A percentile compares a stretch with the other conserved stretches of the same genome.
phyloP scores from a whole-genome alignment of 495 filamentous ascomycete species.

The Penicillium crystallinum region DNA sequence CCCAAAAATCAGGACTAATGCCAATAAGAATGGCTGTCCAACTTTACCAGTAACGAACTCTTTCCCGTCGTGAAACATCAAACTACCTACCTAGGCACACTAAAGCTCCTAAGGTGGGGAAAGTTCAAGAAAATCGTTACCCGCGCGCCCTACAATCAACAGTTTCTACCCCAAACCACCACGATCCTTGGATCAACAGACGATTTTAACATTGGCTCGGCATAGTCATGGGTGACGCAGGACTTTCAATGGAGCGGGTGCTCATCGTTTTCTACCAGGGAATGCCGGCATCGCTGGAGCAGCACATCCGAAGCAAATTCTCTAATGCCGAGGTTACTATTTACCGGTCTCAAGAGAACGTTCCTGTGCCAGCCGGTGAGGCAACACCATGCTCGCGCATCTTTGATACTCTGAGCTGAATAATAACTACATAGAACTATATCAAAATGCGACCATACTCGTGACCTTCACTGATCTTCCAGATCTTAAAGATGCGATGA shows the following conservation, averaged over 20 bases:
- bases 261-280: slow-evolving; percentile 41
- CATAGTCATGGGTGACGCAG: slow-evolving; percentile 35
- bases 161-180: neutral
- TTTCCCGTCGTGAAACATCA: neutral
- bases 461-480: slow-evolving; percentile 55
- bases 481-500: slow-evolving; percentile 19
- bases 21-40: neutral
- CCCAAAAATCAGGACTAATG: neutral
- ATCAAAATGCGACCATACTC: slow-evolving; percentile 58
- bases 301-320: slow-evolving; percentile 42
- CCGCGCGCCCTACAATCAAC: neutral
- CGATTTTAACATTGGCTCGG: neutral
- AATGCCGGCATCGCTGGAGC: slow-evolving; percentile 32
- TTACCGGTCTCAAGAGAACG: slow-evolving; percentile 10
- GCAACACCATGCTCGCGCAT: neutral
- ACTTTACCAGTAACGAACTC: neutral
- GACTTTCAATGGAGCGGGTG: slow-evolving; percentile 26
- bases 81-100: no score
- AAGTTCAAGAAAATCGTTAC: neutral
- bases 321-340: slow-evolving; percentile 47
- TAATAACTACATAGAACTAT: slow-evolving; percentile 35
- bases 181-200: neutral
- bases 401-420: neutral
- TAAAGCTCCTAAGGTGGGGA: slow-evolving; percentile 1
- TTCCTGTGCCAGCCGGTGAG: slow-evolving; percentile 14